Base-by-base conservation (phyloP, 352 stramenopile genomes). In the Phytophthora palmivora region DNA sequence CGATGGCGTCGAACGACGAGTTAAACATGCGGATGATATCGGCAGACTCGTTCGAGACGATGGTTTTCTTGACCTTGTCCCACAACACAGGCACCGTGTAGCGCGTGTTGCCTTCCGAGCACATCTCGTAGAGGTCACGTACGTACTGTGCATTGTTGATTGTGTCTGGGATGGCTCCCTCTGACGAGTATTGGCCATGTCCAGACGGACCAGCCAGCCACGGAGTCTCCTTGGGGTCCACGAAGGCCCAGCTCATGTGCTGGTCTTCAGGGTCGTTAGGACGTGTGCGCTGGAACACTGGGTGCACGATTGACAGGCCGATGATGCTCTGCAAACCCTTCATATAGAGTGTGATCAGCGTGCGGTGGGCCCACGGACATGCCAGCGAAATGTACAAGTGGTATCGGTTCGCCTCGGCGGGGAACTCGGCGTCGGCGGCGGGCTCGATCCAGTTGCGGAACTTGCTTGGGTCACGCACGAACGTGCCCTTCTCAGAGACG, bases 301-400 rank as follows among this genome's bases (percentile, higher is more conserved):
- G 82, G 61, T 97, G 86, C 51, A 98, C 93, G 42, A 98, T 78
- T 12, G 94, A 97, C 22, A 98, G 72, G 1, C 86, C 87, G 60
- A 99, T 97, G 58, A 95, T 77, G 64, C 98, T 84, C 63, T 99
- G 80, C 24, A 99, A 75, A 1, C 95, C 96, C 74, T 99, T 99
- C 34, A 99, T 64, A 11, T 92, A 77, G 43, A 97, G 72, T 39
- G 95, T 89, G 26, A 95, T 87, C 12, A 98, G 63, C 47, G 79
- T 92, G 48, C 84, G 82, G 52, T 82, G 78, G 0, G 87, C 84
- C 83, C 83, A 95, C 26, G 97, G 97, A 79, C 97, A 99, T 30
- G 97, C 97, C 24, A 96, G 82, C 50, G 94, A 97, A 30, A 99
- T 90, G 81, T 98, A 98, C 22, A 99, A 76, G 76, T 99, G 96